Evolutionary conservation across 176 grass and related monocot species (phyloP), one percentile per base, ranked within the genome.

Genomic region (Ampelocalamus luodianensis): DNA sequence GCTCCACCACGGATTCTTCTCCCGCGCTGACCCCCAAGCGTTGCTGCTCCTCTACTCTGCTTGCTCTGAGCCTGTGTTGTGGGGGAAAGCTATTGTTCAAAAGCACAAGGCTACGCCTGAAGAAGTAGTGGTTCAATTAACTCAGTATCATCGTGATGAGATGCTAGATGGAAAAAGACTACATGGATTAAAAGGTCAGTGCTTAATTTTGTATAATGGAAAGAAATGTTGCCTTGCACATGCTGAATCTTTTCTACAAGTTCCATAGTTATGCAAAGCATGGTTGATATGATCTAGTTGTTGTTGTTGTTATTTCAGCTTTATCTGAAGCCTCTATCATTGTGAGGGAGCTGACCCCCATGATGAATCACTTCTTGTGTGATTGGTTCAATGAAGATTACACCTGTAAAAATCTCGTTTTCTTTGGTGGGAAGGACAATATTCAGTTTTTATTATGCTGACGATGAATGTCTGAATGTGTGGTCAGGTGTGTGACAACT

Each of bases 41-140:
- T n/a, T n/a, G n/a, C n/a, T n/a, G n/a, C n/a, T n/a, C n/a, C n/a
- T n/a, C n/a, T n/a, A n/a, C n/a, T n/a, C n/a, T n/a, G n/a, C n/a
- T n/a, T n/a, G n/a, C n/a, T n/a, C n/a, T n/a, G n/a, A n/a, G n/a
- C n/a, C n/a, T n/a, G n/a, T n/a, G n/a, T n/a, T n/a, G n/a, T n/a
- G n/a, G 82, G 96, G 82, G 27, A 94, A 92, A 87, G 96, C 91
- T 55, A 84, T 98, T 79, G 80, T 98, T 77, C 89, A 85, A 79
- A 98, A 98, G 74, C 86, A 98, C 85, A 98, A 98, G 70, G 93
- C 96, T 56, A 93, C 87, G 18, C 93, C 93, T 53, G 89, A 98
- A 90, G 96, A 98, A 88, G 96, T 98, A 11, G 90, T 93, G 46
- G 86, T 89, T 70, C 96, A 98, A 63, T 81, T 98, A 87, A 81